Evolutionary conservation across 1,139 yeast species (phyloP).

Genomic region (Wickerhamomyces sp.): DNA sequence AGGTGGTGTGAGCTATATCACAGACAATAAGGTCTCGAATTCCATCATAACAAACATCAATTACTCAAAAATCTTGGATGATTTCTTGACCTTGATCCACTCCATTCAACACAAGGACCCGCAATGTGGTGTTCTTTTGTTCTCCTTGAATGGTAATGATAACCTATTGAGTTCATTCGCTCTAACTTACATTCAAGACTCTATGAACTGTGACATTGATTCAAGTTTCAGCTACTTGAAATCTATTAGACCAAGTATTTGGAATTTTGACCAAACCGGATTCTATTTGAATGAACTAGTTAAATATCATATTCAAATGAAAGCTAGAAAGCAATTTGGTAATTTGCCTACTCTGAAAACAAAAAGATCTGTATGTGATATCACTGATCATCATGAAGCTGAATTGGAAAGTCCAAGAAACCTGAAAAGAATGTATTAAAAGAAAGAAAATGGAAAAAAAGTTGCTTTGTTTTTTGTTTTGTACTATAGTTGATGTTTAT

Average conservation of each 20-base stretch:
- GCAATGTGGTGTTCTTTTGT: constrained; percentile 21
- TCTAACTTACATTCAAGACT: constrained; percentile 19
- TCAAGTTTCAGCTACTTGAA: constrained; percentile 19
- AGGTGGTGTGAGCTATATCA: constrained; percentile 13
- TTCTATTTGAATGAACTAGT: constrained; percentile 20
- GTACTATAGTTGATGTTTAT: not conserved
- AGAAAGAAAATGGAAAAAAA: not conserved
- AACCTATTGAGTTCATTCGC: constrained; percentile 21
- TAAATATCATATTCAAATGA: constrained; percentile 17
- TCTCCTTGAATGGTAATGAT: constrained; percentile 25
- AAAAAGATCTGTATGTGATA: constrained; percentile 22
- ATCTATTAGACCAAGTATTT: constrained; percentile 22
- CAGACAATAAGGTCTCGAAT: constrained; percentile 19
- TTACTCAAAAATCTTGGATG: constrained; percentile 20
- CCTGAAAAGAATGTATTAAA: constrained; percentile 15
- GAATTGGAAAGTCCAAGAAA: constrained; percentile 21
- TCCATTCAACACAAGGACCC: constrained; percentile 20
- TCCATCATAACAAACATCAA: constrained; percentile 21
- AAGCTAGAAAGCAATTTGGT: constrained; percentile 18
- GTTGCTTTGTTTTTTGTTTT: not conserved
- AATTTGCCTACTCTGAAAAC: constrained; percentile 7
- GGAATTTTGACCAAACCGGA: constrained; percentile 20
- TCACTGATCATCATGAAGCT: constrained; percentile 20
- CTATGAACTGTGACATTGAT: constrained; percentile 21
- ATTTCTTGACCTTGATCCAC: constrained; percentile 17